Conservation (phyloP, 345 rosid genomes). For the Bretschneidera sinensis region DNA sequence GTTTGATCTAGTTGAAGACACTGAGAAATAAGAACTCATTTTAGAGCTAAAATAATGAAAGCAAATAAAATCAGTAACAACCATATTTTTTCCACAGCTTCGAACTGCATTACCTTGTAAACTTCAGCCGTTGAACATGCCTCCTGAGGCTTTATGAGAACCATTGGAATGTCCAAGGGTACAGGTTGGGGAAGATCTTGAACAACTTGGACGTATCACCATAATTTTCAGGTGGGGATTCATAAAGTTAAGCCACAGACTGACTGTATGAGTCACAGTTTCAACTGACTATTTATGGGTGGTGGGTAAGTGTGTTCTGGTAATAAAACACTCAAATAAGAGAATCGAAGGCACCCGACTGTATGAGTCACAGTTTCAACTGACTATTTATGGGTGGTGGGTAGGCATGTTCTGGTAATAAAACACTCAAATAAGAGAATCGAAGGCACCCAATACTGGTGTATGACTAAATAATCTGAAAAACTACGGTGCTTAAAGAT, state of each 20-base stretch:
- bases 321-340: too few relatives aligned
- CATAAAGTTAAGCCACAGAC: conserved; percentile 5
- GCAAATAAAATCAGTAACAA: conserved; percentile 4
- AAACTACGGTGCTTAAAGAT: conserved; percentile 3
- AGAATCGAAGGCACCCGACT: too few relatives aligned
- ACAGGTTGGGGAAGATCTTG: conserved; percentile 77
- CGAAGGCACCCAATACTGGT: background rate
- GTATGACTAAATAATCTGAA: background rate
- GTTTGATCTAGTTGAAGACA: conserved; percentile 59
- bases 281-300: background rate
- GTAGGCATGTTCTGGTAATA: background rate
- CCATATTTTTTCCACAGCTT: background rate
- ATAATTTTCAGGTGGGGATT: conserved; percentile 13
- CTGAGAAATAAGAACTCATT: conserved; percentile 40
- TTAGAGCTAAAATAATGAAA: conserved; percentile 7
- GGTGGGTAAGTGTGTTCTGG: background rate
- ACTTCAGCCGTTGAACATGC: conserved; percentile 95
- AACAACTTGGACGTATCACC: conserved; percentile 49
- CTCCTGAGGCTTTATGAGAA: conserved; percentile 80
- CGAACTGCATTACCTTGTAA: conserved; percentile 57
- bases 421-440: background rate
- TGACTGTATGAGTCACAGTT: background rate
- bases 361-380: background rate
- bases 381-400: background rate
- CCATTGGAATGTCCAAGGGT: conserved; percentile 69